These are phyloP conservation scores for Arthrobotrys entomopaga DNA, from an alignment of 2,329 filamentous ascomycete species.

Conservation along the genomic window DNA sequence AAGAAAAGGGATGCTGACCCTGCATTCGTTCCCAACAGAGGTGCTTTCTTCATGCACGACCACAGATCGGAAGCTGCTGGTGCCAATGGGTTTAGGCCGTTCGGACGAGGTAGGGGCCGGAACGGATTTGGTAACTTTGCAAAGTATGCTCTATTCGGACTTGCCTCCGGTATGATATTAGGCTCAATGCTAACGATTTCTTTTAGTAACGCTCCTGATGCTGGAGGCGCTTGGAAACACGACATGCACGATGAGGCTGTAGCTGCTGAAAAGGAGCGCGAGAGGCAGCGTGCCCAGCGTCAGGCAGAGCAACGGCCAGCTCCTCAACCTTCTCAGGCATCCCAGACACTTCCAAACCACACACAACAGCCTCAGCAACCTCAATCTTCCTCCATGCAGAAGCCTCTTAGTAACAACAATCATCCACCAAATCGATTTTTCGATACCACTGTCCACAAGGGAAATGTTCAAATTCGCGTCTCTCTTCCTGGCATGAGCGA, in stretches of 20 bases:
- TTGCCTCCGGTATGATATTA: constrained; percentile 17
- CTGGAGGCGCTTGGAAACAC: constrained; percentile 87
- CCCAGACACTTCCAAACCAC: constrained; percentile 53
- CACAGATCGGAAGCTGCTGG: constrained; percentile 81
- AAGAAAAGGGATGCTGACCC: constrained; percentile 88
- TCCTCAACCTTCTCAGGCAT: constrained; percentile 43
- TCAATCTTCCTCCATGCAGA: constrained; percentile 57
- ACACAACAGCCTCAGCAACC: constrained; percentile 57
- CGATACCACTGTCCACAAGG: constrained; percentile 69
- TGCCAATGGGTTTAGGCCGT: constrained; percentile 79
- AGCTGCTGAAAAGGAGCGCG: constrained; percentile 50
- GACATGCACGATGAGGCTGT: constrained; percentile 81
- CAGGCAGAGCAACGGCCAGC: constrained; percentile 41
- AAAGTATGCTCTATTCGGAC: constrained; percentile 38
- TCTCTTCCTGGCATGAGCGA: constrained; percentile 79
- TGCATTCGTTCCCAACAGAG: constrained; percentile 91
- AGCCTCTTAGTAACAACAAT: constrained; percentile 44
- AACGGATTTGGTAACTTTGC: constrained; percentile 68
- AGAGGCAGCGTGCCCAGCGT: constrained; percentile 49
- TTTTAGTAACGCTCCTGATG: constrained; percentile 64
- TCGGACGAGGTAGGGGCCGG: constrained; percentile 72
- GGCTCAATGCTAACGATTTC: constrained; percentile 33
- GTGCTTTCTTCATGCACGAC: constrained; percentile 97
- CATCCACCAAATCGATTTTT: constrained; percentile 56
- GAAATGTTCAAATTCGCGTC: constrained; percentile 85